Conservation (phyloP, 805 yeast genomes). For the Yamadazyma akitaensis region DNA sequence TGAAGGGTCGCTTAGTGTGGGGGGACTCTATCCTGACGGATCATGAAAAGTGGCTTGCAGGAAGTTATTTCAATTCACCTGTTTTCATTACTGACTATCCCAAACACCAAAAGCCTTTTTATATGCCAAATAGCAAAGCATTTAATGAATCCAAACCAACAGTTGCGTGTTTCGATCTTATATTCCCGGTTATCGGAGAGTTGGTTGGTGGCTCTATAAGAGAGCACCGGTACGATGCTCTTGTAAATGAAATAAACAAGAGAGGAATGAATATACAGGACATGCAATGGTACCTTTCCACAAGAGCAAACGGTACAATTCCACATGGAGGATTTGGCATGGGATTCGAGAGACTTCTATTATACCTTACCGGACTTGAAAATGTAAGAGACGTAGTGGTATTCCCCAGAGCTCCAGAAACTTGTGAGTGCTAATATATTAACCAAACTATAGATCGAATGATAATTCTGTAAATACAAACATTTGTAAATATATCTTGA, state of each 20-base stretch:
- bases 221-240: conserved; percentile 56
- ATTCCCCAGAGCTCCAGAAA: conserved; percentile 68
- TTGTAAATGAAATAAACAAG: conserved; percentile 48
- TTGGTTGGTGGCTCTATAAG: conserved; percentile 92
- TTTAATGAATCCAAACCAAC: conserved; percentile 43
- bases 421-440: conserved; percentile 27
- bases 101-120: conserved; percentile 73
- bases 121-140: conserved; percentile 64
- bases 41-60: conserved; percentile 90
- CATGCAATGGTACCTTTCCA: conserved; percentile 76
- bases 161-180: conserved; percentile 85
- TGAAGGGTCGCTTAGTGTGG: conserved; percentile 40
- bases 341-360: conserved; percentile 84
- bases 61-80: conserved; percentile 61
- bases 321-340: conserved; percentile 98
- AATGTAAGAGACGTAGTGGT: conserved; percentile 86
- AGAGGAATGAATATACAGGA: conserved; percentile 58
- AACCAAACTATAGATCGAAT: no score
- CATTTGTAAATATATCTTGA: no score
- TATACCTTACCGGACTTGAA: conserved; percentile 67
- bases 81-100: conserved; percentile 93
- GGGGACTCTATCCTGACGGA: conserved; percentile 77
- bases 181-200: conserved; percentile 92
- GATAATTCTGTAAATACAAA: no score
- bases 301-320: conserved; percentile 72